Evolutionary conservation across 2,329 filamentous ascomycete genomes (phyloP), one percentile per base, ranked within the genome.

Genomic region (Ophiostoma ulmi): DNA sequence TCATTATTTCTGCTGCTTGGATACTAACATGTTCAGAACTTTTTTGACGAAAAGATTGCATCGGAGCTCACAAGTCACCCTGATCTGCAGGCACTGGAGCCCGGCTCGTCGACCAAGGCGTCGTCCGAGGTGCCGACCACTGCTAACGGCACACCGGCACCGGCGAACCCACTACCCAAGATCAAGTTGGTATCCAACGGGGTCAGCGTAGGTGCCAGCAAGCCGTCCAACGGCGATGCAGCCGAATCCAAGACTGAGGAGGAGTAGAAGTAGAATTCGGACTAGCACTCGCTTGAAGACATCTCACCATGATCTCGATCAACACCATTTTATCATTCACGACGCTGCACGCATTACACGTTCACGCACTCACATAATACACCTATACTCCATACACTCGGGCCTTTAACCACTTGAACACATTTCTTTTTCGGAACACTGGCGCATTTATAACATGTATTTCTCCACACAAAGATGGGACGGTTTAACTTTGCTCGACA

Each of bases 11-110:
- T n/a, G 17, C 44, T 17, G 35, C 10, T 35, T 44, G 1, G 1
- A 44, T 22, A 22, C 69, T 72, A 66, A 74, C 72, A 63, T 7
- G 8, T 20, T 7, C 31, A 89, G 87, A 82, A 85, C 78, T 88
- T 84, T 77, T 88, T 87, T 78, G 83, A 83, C 69, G 79, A 79
- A 31, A 83, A 83, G 74, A 82, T 86, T 64, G 82, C 86, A 73
- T 84, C 74, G 17, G 73, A 74, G 71, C 68, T 75, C 26, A 71
- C 73, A 7, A 72, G 71, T 4, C 75, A 75, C 68, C 74, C 74
- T 17, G 74, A 75, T 70, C 75, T 76, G 61, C 75, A 75, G 72
- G 70, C 77, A 71, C 63, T 76, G 72, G 75, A 76, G 64, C 73
- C 73, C 6, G 71, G 69, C 20, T 61, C 72, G 38, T 66, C 70